Conservation (phyloP, 1,284 basidiomycete genomes). For the Puccinia novopanici region DNA sequence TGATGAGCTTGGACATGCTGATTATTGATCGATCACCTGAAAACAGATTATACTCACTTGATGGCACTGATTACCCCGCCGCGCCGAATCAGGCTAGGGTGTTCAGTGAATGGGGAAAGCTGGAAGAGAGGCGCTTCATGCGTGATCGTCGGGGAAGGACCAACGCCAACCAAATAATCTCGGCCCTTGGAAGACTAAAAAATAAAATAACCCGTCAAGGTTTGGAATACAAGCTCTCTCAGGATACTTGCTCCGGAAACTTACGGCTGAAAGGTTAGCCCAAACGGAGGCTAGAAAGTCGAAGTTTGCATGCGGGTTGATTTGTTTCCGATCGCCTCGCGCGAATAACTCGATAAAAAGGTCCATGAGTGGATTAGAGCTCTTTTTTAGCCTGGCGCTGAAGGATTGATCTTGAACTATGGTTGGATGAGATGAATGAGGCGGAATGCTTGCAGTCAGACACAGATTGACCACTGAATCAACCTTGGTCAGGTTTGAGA, state of each 20-base stretch:
- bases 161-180: constrained; percentile 70
- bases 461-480: constrained; percentile 71
- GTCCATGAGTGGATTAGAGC: constrained; percentile 36
- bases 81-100: constrained; percentile 77
- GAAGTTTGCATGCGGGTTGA: constrained; percentile 61
- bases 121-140: constrained; percentile 80
- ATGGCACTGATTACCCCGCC: constrained; percentile 81
- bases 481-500: constrained; percentile 85
- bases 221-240: background rate
- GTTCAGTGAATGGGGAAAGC: constrained; percentile 82
- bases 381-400: constrained; percentile 19
- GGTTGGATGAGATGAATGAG: constrained; percentile 62
- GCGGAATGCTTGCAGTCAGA: constrained; percentile 70
- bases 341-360: constrained; percentile 74
- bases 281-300: constrained; percentile 90
- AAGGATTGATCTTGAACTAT: constrained; percentile 24
- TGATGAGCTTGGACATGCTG: background rate
- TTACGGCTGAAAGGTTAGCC: constrained; percentile 79
- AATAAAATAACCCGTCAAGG: background rate
- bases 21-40: background rate
- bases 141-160: constrained; percentile 58
- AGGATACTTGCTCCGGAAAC: constrained; percentile 54
- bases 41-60: constrained; percentile 66
- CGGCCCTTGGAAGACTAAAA: constrained; percentile 69
- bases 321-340: constrained; percentile 65